Conservation (phyloP, 768 basidiomycete species). For the Crassisporium funariophilum region DNA sequence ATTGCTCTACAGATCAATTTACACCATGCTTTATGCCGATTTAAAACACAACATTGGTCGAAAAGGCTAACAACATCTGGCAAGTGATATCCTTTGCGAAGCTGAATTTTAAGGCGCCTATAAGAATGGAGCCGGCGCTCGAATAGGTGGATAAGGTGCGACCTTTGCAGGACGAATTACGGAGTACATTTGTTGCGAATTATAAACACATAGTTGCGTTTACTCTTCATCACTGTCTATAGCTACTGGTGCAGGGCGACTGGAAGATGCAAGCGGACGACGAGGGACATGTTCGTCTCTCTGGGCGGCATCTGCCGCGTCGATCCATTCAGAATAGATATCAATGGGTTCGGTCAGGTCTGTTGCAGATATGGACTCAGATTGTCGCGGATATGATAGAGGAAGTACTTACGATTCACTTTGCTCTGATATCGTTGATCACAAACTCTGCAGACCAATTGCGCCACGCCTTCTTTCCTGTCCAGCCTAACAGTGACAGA, state of each 20-base stretch:
- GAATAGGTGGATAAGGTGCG: too few relatives aligned
- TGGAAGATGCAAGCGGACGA: constrained; percentile 60
- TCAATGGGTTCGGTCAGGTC: constrained; percentile 88
- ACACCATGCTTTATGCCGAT: too few relatives aligned
- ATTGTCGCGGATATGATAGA: constrained; percentile 1
- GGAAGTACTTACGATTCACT: constrained; percentile 67
- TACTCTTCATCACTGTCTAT: constrained; percentile 55
- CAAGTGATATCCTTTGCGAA: too few relatives aligned
- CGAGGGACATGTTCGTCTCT: constrained; percentile 55
- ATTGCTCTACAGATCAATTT: too few relatives aligned
- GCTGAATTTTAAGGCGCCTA: too few relatives aligned
- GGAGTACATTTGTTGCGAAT: too few relatives aligned
- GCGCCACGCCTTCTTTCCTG: constrained; percentile 81
- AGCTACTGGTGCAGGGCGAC: constrained; percentile 49
- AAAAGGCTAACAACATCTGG: too few relatives aligned
- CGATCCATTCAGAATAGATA: constrained; percentile 92
- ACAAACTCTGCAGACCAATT: constrained; percentile 81
- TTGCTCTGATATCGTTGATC: constrained; percentile 88
- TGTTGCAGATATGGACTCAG: constrained; percentile 28
- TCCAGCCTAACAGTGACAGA: constrained; percentile 85
- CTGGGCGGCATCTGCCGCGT: constrained; percentile 83
- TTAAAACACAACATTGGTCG: too few relatives aligned
- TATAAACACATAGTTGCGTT: not conserved
- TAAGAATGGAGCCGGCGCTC: too few relatives aligned
- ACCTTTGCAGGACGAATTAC: too few relatives aligned